phyloP scores from a whole-genome alignment of 2,329 filamentous ascomycete species.

The Lojkania enalia region DNA sequence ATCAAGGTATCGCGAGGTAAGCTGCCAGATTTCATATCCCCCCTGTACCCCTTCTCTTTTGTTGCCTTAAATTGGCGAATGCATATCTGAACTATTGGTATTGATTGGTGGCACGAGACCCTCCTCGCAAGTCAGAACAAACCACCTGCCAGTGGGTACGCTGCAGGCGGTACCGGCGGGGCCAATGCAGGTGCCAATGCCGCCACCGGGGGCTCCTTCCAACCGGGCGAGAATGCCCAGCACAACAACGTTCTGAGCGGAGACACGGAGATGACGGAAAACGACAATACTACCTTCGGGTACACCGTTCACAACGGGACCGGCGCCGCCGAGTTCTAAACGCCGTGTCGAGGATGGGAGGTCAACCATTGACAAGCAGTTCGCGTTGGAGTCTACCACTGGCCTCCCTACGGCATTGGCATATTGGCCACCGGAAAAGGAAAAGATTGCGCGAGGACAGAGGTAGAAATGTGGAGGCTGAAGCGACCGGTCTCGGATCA shows the following conservation, averaged over 20 bases:
- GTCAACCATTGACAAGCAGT: slow-evolving; percentile 10
- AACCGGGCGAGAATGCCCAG: slow-evolving; percentile 39
- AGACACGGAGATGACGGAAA: slow-evolving; percentile 49
- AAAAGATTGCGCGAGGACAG: slow-evolving; percentile 18
- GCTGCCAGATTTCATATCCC: slow-evolving; percentile 48
- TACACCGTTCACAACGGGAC: slow-evolving; percentile 49
- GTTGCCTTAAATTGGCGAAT: slow-evolving; percentile 45
- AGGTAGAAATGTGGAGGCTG: slow-evolving; percentile 6
- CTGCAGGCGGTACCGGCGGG: slow-evolving; percentile 39
- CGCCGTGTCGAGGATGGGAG: slow-evolving; percentile 25
- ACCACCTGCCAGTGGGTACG: slow-evolving; percentile 51
- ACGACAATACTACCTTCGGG: slow-evolving; percentile 47
- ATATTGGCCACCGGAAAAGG: slow-evolving; percentile 27
- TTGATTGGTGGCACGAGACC: slow-evolving; percentile 66
- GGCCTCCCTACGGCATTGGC: slow-evolving; percentile 19
- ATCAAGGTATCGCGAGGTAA: slow-evolving; percentile 95
- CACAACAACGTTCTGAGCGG: slow-evolving; percentile 49
- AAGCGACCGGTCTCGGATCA: slow-evolving; percentile 15
- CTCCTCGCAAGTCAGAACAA: slow-evolving; percentile 73
- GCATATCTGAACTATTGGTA: slow-evolving; percentile 55
- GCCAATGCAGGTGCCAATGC: slow-evolving; percentile 37
- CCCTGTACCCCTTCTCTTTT: slow-evolving; percentile 38
- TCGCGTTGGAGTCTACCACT: slow-evolving; percentile 12
- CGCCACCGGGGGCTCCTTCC: slow-evolving; percentile 31
- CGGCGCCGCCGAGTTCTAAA: slow-evolving; percentile 44